Evolutionary conservation across 371 early-diverging fungal genomes (phyloP).

Genomic region (Nosema granulosis): DNA sequence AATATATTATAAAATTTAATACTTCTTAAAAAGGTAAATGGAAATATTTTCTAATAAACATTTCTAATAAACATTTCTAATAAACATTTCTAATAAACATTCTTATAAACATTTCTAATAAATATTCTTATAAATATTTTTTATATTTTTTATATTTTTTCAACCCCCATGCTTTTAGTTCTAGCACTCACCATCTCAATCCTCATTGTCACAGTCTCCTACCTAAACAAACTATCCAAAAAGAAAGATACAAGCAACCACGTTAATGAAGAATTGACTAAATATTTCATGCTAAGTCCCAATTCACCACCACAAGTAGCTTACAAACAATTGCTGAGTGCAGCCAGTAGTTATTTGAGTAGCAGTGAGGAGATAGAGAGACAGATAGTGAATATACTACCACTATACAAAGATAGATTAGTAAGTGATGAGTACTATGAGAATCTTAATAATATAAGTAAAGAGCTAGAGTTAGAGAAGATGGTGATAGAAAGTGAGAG

Average conservation of each 20-base stretch:
- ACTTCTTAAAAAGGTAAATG: too few species aligned
- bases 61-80: neutral
- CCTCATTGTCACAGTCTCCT: neutral
- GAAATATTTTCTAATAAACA: too few species aligned
- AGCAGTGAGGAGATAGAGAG: conserved; percentile 30
- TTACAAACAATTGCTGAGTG: conserved; percentile 17
- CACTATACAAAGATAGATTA: conserved; percentile 30
- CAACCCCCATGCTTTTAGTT: neutral
- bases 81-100: neutral
- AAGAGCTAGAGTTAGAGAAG: conserved; percentile 27
- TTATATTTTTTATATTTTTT: neutral
- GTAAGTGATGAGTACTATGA: conserved; percentile 38
- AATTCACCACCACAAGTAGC: neutral
- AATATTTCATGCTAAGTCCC: neutral
- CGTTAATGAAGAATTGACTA: neutral
- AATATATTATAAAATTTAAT: too few species aligned
- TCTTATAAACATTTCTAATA: neutral
- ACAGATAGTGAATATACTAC: conserved; percentile 25
- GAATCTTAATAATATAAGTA: conserved; percentile 18
- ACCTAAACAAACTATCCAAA: neutral
- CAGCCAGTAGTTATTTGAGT: neutral
- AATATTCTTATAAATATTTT: neutral
- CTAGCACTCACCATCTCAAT: neutral
- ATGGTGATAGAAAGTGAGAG: conserved; percentile 41
- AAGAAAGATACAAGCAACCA: neutral